These are phyloP conservation scores for Sporopachydermia cereana DNA, from an alignment of 1,139 yeast genomes.

Conservation along the genomic window DNA sequence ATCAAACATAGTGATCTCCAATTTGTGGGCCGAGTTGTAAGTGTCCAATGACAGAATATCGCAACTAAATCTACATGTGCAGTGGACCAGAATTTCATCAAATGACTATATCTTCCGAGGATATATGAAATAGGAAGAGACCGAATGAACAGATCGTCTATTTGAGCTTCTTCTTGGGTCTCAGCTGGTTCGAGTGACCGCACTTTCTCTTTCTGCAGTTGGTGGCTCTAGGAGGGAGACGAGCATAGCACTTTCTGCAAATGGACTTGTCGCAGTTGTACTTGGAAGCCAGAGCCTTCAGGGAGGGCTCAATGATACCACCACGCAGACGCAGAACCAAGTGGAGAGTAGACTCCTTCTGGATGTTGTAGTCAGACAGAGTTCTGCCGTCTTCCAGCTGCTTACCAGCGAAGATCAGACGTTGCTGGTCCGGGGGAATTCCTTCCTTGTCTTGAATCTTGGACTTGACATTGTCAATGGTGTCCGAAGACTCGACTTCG, in stretches of 20 bases:
- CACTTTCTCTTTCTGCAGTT: slow-evolving; percentile 99
- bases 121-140: too few relatives aligned
- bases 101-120: too few relatives aligned
- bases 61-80: too few relatives aligned
- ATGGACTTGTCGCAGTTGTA: slow-evolving; percentile 99
- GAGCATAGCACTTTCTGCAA: slow-evolving; percentile 99
- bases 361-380: slow-evolving; percentile 87
- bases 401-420: slow-evolving; percentile 89
- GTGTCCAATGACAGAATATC: too few relatives aligned
- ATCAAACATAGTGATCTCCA: too few relatives aligned
- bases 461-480: slow-evolving; percentile 88
- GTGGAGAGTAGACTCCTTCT: slow-evolving; percentile 85
- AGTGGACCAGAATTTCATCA: too few relatives aligned
- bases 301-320: slow-evolving; percentile 98
- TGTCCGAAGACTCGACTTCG: slow-evolving; percentile 91
- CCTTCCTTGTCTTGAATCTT: slow-evolving; percentile 94
- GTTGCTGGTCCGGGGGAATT: slow-evolving; percentile 91
- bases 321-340: slow-evolving; percentile 88
- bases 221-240: slow-evolving; percentile 99
- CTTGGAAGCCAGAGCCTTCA: slow-evolving; percentile 97
- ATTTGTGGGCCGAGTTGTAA: too few relatives aligned
- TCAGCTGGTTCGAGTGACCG: slow-evolving; percentile 99
- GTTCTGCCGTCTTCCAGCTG: slow-evolving; percentile 93
- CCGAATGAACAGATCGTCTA: slow-evolving; percentile 35
- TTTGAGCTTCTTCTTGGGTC: slow-evolving; percentile 99